phyloP scores from a whole-genome alignment of 2,329 filamentous ascomycete genomes.

The Berkeleyomyces basicola region DNA sequence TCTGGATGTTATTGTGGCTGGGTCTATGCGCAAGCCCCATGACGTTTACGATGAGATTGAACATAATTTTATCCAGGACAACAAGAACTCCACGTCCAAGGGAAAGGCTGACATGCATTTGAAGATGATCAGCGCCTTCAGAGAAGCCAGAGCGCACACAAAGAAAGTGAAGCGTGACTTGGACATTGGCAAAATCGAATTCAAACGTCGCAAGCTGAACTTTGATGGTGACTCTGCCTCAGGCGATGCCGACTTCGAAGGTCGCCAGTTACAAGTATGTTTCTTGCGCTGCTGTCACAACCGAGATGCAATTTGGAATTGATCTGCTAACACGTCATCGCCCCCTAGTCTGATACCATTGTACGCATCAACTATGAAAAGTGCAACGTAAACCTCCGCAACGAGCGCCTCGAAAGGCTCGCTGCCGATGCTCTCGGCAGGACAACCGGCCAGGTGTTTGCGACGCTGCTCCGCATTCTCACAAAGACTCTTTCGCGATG shows the following conservation, averaged over 20 bases:
- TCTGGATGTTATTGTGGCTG: conserved; percentile 43
- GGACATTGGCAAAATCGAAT: conserved; percentile 25
- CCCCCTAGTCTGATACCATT: conserved; percentile 48
- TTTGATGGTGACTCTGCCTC: conserved; percentile 26
- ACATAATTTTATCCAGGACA: conserved; percentile 38
- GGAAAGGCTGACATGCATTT: conserved; percentile 45
- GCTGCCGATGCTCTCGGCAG: conserved; percentile 54
- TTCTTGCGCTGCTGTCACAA: background rate
- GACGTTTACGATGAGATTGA: conserved; percentile 47
- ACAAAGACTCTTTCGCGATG: conserved; percentile 54
- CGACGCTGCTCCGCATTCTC: conserved; percentile 50
- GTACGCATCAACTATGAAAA: conserved; percentile 75
- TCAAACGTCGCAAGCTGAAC: conserved; percentile 39
- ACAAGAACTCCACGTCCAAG: conserved; percentile 34
- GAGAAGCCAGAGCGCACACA: conserved; percentile 35
- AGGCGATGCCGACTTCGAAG: conserved; percentile 25
- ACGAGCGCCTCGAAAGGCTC: conserved; percentile 56
- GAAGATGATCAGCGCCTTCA: conserved; percentile 37
- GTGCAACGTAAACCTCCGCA: conserved; percentile 67
- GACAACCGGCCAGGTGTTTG: conserved; percentile 64
- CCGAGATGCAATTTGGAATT: background rate
- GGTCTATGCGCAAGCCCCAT: conserved; percentile 41
- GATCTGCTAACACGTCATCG: conserved; percentile 17
- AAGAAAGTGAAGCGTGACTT: conserved; percentile 35
- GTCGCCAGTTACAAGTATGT: conserved; percentile 37